phyloP scores from a whole-genome alignment of 305 asterid genomes.

The Fraxinus angustifolia region DNA sequence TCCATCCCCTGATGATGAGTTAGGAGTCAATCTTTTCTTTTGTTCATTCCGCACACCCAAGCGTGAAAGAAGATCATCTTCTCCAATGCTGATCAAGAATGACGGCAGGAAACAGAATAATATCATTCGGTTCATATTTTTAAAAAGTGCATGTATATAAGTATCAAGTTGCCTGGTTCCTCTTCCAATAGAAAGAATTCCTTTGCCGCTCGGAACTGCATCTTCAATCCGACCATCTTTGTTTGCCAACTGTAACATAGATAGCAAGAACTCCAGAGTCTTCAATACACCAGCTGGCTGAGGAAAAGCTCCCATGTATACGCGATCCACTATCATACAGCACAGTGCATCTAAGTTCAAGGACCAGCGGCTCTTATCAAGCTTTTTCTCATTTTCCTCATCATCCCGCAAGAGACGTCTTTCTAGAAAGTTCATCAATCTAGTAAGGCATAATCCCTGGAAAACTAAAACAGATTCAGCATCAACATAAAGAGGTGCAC shows the following conservation, averaged over 20 bases:
- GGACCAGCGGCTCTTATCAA: conserved; percentile 82
- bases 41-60: conserved; percentile 76
- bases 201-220: conserved; percentile 75
- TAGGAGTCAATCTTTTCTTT: conserved; percentile 48
- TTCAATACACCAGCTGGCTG: conserved; percentile 82
- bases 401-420: conserved; percentile 94
- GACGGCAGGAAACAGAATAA: conserved; percentile 89
- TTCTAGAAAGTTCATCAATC: conserved; percentile 95
- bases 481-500: conserved; percentile 78
- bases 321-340: conserved; percentile 94
- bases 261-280: conserved; percentile 90
- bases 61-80: conserved; percentile 77
- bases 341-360: conserved; percentile 83
- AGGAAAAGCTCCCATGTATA: conserved; percentile 96
- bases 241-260: conserved; percentile 97
- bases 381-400: conserved; percentile 87
- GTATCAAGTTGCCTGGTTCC: conserved; percentile 91
- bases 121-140: conserved; percentile 79
- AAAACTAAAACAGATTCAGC: conserved; percentile 88
- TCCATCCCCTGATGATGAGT: conserved; percentile 59
- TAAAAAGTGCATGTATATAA: conserved; percentile 70
- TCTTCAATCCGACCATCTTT: conserved; percentile 97
- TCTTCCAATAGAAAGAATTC: conserved; percentile 92
- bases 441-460: conserved; percentile 89
- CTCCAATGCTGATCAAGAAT: conserved; percentile 79